Conservation (phyloP, 495 filamentous ascomycete species). For the Jackrogersella multiformis region DNA sequence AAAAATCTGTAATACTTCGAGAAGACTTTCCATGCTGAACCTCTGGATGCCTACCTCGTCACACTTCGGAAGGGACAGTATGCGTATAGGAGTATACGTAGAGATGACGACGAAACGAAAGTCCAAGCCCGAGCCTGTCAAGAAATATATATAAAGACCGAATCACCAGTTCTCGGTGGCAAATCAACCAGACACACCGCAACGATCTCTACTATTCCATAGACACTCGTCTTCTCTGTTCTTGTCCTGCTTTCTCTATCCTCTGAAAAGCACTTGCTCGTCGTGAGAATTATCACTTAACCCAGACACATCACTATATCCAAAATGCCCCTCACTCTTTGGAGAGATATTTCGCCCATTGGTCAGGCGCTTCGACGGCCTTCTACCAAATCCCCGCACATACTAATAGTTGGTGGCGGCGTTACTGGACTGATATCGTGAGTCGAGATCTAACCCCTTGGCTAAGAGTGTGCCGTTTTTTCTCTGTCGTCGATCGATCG, state of each 20-base stretch:
- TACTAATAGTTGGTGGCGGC: slow-evolving; percentile 58
- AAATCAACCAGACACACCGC: neutral
- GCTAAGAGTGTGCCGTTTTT: neutral
- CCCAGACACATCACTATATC: neutral
- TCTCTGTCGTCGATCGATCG: neutral
- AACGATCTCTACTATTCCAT: slow-evolving; percentile 1
- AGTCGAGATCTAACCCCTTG: slow-evolving; percentile 22
- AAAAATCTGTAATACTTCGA: neutral
- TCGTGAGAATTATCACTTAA: neutral
- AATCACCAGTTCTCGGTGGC: neutral
- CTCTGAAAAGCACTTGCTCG: slow-evolving; percentile 5
- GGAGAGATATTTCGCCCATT: slow-evolving; percentile 45
- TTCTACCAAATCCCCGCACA: slow-evolving; percentile 44
- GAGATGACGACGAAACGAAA: neutral
- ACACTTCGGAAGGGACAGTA: neutral
- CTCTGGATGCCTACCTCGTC: neutral
- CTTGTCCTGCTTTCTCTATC: neutral
- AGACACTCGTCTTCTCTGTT: slow-evolving; percentile 4
- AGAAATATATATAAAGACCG: neutral
- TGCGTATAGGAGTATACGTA: neutral
- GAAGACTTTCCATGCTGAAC: neutral
- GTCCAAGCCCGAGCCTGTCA: neutral
- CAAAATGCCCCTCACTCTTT: slow-evolving; percentile 45
- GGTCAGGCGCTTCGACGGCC: slow-evolving; percentile 41
- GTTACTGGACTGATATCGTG: slow-evolving; percentile 55